Evolutionary conservation across 768 basidiomycete genomes (phyloP), one percentile per base, ranked within the genome.

Genomic region (Termitomyces sp.): DNA sequence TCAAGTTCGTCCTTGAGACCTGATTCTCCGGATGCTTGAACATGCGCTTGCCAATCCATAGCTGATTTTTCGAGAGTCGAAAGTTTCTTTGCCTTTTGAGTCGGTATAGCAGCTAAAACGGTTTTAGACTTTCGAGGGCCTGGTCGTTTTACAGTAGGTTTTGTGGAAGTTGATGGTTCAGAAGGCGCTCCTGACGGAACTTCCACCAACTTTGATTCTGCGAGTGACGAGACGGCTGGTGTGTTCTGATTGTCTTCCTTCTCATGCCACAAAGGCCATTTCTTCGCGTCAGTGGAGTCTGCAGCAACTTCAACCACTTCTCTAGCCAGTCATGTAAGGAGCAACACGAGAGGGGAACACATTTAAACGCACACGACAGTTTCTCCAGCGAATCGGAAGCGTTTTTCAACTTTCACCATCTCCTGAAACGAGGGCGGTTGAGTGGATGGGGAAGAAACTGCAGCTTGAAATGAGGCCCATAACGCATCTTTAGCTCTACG

Each of bases 31-130:
- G 79, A 71, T 0, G 77, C 60, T 20, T 77, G 70, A 14, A 91
- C 70, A 63, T 93, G 90, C 0, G 82, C 70, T 30, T 79, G 78
- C 92, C 92, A 94, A 67, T 94, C 92, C 81, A 94, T 84, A 13
- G 87, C 84, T 0, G 89, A 91, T 68, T 93, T 94, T 60, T 92
- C 90, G 14, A 94, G 76, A 26, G 90, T 93, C 24, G 88, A 85
- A 8, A 94, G 76, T 70, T 89, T 93, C 68, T 88, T 90, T 2
- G 84, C 75, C 65, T 86, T 90, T 13, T 71, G 73, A 0, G 76
- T 59, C 0, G 87, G 87, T 33, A 87, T 68, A 14, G 80, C 70
- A 0, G 80, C 76, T 7, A 92, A 76, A 2, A 74, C 70, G 0
- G 76, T 77, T 65, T 84, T 86, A 1, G 88, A 72, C 65, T 85